Evolutionary conservation across 2,329 filamentous ascomycete species (phyloP).

Genomic region (Penicillium aurantiogriseum): DNA sequence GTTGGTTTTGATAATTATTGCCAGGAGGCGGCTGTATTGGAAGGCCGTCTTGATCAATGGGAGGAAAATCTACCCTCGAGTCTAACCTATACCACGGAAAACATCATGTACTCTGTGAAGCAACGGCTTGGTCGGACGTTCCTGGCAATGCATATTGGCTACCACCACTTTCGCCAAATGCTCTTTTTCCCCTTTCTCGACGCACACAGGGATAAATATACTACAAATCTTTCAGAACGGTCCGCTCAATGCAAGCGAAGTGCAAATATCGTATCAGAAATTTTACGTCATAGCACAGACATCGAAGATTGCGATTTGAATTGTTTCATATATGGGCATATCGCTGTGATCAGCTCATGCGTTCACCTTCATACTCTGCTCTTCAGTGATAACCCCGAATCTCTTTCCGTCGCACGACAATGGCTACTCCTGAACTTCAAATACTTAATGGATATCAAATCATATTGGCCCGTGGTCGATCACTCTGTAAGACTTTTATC

Average conservation of each 20-base stretch:
- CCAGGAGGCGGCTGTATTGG: slow-evolving; percentile 9
- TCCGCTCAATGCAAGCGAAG: slow-evolving; percentile 19
- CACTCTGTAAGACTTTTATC: slow-evolving; percentile 12
- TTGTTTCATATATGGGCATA: slow-evolving; percentile 23
- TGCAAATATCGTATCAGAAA: slow-evolving; percentile 18
- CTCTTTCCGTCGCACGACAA: slow-evolving; percentile 14
- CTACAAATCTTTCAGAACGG: neutral
- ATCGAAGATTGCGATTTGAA: slow-evolving; percentile 20
- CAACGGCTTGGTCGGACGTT: slow-evolving; percentile 21
- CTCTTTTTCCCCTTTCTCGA: slow-evolving; percentile 25
- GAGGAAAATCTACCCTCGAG: slow-evolving; percentile 10
- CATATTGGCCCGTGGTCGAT: slow-evolving; percentile 22
- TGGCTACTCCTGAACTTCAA: slow-evolving; percentile 22
- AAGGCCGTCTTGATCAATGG: slow-evolving; percentile 18
- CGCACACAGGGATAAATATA: slow-evolving; percentile 2
- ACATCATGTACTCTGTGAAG: slow-evolving; percentile 14
- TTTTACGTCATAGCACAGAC: slow-evolving; percentile 15
- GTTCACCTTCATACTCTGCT: slow-evolving; percentile 23
- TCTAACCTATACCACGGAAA: slow-evolving; percentile 14
- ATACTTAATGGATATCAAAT: slow-evolving; percentile 23
- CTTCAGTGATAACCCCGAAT: slow-evolving; percentile 16
- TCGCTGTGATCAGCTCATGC: slow-evolving; percentile 24
- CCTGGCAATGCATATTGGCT: slow-evolving; percentile 25
- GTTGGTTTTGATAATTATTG: slow-evolving; percentile 20
- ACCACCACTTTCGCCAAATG: slow-evolving; percentile 25